Evolutionary conservation across 2,329 filamentous ascomycete species (phyloP).

Genomic region (Alternaria conjuncta): DNA sequence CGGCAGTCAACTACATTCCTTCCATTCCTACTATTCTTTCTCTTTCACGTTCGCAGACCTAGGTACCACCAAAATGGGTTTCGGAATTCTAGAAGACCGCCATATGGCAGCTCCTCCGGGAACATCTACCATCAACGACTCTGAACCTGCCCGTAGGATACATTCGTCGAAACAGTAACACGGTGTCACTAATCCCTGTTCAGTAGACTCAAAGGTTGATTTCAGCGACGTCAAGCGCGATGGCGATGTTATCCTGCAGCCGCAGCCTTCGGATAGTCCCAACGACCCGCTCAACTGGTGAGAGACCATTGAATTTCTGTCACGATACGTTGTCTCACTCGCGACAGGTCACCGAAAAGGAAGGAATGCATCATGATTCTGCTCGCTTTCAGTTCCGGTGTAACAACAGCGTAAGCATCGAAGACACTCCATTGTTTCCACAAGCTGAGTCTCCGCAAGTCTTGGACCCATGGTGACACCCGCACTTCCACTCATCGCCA

Average conservation of each 20-base stretch:
- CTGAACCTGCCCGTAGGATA: constrained; percentile 9
- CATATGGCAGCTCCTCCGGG: constrained; percentile 42
- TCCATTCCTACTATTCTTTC: neutral
- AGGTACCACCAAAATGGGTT: constrained; percentile 32
- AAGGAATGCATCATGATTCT: constrained; percentile 44
- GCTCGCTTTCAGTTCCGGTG: constrained; percentile 44
- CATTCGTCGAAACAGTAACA: neutral
- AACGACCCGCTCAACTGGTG: constrained; percentile 75
- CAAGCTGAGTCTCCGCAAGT: constrained; percentile 22
- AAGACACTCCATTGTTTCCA: neutral
- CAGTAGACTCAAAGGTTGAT: constrained; percentile 26
- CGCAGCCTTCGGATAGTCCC: constrained; percentile 88
- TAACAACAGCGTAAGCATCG: constrained; percentile 35
- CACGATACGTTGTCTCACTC: neutral
- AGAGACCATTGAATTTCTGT: neutral
- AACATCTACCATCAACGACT: constrained; percentile 36
- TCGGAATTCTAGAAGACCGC: constrained; percentile 38
- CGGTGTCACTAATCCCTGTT: neutral
- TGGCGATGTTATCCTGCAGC: constrained; percentile 80
- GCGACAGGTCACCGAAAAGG: constrained; percentile 22
- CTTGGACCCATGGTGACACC: constrained; percentile 53
- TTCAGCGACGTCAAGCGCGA: constrained; percentile 45
- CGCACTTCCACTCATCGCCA: constrained; percentile 43
- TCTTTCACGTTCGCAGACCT: neutral
- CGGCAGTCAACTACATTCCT: constrained; percentile 26